Conservation (phyloP, 768 basidiomycete genomes). For the Amylocystis lapponica region DNA sequence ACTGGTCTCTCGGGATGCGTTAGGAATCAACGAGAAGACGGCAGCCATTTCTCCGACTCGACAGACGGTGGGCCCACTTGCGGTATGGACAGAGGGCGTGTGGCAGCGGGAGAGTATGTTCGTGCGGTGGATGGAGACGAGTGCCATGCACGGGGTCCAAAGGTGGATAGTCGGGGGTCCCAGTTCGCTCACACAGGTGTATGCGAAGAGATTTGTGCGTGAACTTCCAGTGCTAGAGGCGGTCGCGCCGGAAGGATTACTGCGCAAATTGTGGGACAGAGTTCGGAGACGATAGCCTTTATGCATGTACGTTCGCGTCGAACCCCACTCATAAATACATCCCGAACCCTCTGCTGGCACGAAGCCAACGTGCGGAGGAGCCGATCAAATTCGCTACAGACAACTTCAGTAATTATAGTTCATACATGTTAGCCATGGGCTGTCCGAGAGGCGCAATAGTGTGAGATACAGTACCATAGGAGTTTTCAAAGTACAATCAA, state of each 20-base stretch:
- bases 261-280: slow-evolving; percentile 4
- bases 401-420: no score
- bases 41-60: background rate
- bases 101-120: slow-evolving; percentile 61
- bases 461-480: no score
- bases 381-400: no score
- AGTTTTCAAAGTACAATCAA: no score
- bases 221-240: slow-evolving; percentile 2
- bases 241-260: slow-evolving; percentile 4
- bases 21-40: background rate
- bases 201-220: slow-evolving; percentile 8
- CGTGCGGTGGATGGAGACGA: slow-evolving; percentile 56
- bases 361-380: no score
- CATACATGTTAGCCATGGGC: no score
- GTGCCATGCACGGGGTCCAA: slow-evolving; percentile 41
- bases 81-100: slow-evolving; percentile 65
- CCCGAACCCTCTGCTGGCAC: no score
- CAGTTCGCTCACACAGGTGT: background rate
- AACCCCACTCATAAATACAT: no score
- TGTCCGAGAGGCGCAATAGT: no score
- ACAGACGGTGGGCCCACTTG: slow-evolving; percentile 42
- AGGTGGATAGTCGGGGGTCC: slow-evolving; percentile 26
- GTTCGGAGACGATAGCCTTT: background rate
- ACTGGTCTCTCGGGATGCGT: background rate
- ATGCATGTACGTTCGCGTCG: no score